These are phyloP conservation scores for Amylostereum chailletii DNA, from an alignment of 1,284 basidiomycete genomes.

Conservation along the genomic window DNA sequence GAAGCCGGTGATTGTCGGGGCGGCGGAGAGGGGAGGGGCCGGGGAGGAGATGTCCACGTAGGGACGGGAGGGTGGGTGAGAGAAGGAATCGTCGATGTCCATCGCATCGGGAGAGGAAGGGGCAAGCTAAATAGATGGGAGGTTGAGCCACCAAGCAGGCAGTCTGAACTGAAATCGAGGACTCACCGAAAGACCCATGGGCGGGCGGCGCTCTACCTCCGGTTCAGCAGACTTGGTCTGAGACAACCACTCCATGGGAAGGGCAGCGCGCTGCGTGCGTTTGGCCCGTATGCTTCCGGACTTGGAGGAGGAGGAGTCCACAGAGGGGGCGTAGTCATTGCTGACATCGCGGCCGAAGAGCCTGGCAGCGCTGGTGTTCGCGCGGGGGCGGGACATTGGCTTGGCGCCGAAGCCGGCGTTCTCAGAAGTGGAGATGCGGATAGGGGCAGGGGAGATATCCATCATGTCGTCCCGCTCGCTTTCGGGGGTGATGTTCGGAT, in stretches of 20 bases:
- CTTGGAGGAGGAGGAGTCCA: constrained; percentile 24
- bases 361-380: constrained; percentile 50
- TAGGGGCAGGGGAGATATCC: constrained; percentile 70
- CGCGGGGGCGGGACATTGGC: constrained; percentile 39
- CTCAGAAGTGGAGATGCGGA: constrained; percentile 17
- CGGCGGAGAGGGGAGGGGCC: constrained; percentile 34
- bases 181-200: constrained; percentile 20
- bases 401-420: constrained; percentile 13
- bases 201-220: constrained; percentile 19
- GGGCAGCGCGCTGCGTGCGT: constrained; percentile 45
- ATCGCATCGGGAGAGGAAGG: constrained; percentile 51
- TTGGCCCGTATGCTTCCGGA: constrained; percentile 36
- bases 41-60: constrained; percentile 20
- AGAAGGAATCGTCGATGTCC: constrained; percentile 60
- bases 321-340: constrained; percentile 31
- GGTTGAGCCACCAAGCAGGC: not conserved
- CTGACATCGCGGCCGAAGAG: constrained; percentile 67
- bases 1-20: constrained; percentile 44
- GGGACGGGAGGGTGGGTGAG: constrained; percentile 11
- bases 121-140: constrained; percentile 12
- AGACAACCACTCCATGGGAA: constrained; percentile 57
- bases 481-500: constrained; percentile 35
- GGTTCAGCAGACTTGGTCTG: constrained; percentile 14
- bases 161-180: not conserved
- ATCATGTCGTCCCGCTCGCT: constrained; percentile 43